Base-by-base conservation (phyloP, 345 rosid species). In the Populus ilicifolia region DNA sequence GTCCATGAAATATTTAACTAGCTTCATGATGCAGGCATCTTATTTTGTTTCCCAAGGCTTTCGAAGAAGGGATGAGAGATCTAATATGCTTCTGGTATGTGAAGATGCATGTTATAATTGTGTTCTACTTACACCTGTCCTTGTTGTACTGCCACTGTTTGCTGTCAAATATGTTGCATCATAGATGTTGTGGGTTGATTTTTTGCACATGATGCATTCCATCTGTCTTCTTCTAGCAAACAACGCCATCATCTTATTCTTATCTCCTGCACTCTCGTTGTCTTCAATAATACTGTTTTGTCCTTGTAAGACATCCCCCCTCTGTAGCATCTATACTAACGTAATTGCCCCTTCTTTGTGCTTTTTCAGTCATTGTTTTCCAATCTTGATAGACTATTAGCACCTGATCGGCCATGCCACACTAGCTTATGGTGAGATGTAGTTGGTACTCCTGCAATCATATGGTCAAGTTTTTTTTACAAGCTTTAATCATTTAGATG, bases 341-440 rank as follows among this genome's bases (percentile, higher is more conserved):
- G 52, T 54, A 41, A 25, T 61, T 39, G 68, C 41, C 30, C 78
- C 71, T 41, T 27, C 23, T 73, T 79, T 78, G 48, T 35, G 21
- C 30, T 30, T 68, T 25, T 84, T 87, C 92, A 94, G 98, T 81
- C 94, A 30, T 81, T 94, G 65, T 90, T 92, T 80, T 84, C 91
- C 29, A 89, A 84, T 78, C 79, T 92, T 85, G 97, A 94, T 84
- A 84, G 83, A 82, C 80, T 94, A 78, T 80, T 92, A 38, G 96
- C 93, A 27, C 96, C 97, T 23, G 87, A 94, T 82, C 85, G 79
- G 78, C 97, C 94, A 79, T 92, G 98, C 83, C 96, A 92, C 82
- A 77, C 90, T 82, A 87, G 89, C 86, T 88, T 94, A 86, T 92
- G 96, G 97, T 94, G 86, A 81, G 84, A 73, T 68, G 27, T 61